Percentiles rank a stretch among this genome's conserved stretches.
phyloP scores from a whole-genome alignment of 805 yeast genomes.

The Candida loeiensis region DNA sequence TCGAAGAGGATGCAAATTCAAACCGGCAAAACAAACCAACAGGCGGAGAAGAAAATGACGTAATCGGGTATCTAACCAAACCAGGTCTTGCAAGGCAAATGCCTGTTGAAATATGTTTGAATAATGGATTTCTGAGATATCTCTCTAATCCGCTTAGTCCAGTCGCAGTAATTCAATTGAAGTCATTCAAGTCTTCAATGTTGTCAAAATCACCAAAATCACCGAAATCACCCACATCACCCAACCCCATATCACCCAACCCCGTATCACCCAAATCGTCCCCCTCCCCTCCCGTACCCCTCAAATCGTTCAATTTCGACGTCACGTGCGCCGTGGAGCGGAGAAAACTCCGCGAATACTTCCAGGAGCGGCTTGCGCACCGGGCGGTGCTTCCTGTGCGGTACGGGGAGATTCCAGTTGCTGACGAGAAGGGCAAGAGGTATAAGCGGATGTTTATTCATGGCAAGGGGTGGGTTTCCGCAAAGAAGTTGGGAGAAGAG shows the following conservation, averaged over 20 bases:
- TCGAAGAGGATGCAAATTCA: not conserved
- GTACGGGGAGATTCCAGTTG: conserved; percentile 17
- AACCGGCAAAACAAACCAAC: not conserved
- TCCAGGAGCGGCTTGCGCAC: not conserved
- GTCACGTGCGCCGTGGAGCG: conserved; percentile 5
- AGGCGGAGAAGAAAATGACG: too few species aligned
- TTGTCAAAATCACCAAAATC: too few species aligned
- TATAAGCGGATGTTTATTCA: conserved; percentile 46
- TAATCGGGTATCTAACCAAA: too few species aligned
- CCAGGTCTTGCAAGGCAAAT: too few species aligned
- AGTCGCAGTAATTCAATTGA: too few species aligned
- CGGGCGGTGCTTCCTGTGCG: conserved; percentile 6
- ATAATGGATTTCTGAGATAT: too few species aligned
- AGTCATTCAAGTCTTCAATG: too few species aligned
- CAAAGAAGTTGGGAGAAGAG: conserved; percentile 20
- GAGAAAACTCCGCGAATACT: conserved; percentile 2
- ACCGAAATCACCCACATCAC: too few species aligned
- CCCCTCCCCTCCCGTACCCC: not conserved
- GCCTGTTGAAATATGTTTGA: too few species aligned
- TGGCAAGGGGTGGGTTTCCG: conserved; percentile 48
- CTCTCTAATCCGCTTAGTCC: too few species aligned
- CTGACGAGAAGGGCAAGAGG: conserved; percentile 37
- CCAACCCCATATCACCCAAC: too few species aligned
- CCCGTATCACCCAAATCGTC: not conserved
- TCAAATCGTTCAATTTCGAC: conserved; percentile 4